These are phyloP conservation scores for Fusarium stilboides DNA, from an alignment of 2,329 filamentous ascomycete species.

Conservation along the genomic window DNA sequence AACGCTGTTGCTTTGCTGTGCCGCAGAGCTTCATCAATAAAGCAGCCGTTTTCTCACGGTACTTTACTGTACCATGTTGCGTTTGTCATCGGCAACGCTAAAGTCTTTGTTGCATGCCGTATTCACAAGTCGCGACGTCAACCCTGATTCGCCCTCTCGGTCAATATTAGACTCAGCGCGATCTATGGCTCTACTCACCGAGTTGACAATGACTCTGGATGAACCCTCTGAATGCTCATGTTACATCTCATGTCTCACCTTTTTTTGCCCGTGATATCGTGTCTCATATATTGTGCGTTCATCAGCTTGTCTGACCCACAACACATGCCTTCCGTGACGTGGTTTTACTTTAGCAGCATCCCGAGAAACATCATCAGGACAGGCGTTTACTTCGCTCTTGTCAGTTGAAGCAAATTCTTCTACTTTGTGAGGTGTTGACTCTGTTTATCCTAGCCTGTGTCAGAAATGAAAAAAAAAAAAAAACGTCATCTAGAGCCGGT, in stretches of 20 bases:
- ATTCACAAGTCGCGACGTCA: slow-evolving; percentile 1
- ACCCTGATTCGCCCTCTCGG: slow-evolving; percentile 17
- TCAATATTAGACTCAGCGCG: slow-evolving; percentile 13
- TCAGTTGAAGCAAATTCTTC: slow-evolving; percentile 3
- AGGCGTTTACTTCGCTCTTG: slow-evolving; percentile 6
- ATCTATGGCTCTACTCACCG: slow-evolving; percentile 23
- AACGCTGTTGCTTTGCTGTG: slow-evolving; percentile 37
- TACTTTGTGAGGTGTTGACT: neutral
- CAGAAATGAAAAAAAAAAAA: slow-evolving; percentile 11
- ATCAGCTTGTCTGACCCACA: slow-evolving; percentile 37
- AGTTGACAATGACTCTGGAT: slow-evolving; percentile 14
- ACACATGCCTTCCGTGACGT: slow-evolving; percentile 34
- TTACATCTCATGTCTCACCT: slow-evolving; percentile 37
- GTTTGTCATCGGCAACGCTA: neutral
- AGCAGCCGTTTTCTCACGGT: slow-evolving; percentile 2
- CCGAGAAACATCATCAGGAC: slow-evolving; percentile 12
- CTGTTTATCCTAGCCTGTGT: slow-evolving; percentile 24
- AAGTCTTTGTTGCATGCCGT: slow-evolving; percentile 2
- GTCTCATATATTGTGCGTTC: slow-evolving; percentile 38
- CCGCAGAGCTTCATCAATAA: slow-evolving; percentile 18
- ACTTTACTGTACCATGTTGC: slow-evolving; percentile 1
- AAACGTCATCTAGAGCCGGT: slow-evolving; percentile 15
- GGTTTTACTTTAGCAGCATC: slow-evolving; percentile 33
- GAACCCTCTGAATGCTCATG: slow-evolving; percentile 26
- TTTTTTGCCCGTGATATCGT: slow-evolving; percentile 40